These are phyloP conservation scores for Coprinellus aureogranulatus DNA, from an alignment of 768 basidiomycete genomes.

Conservation along the genomic window DNA sequence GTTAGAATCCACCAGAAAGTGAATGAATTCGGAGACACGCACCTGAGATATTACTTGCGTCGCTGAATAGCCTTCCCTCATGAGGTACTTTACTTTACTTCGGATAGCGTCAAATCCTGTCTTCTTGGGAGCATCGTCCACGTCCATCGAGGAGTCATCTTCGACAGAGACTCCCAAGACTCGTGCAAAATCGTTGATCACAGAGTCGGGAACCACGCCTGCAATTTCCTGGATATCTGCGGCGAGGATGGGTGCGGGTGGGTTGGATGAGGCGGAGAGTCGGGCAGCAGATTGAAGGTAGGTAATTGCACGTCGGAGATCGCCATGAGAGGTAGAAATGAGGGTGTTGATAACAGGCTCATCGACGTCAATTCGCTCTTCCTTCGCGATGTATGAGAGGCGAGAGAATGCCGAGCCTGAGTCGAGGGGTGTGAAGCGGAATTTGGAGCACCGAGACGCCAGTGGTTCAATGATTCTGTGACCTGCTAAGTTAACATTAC, in stretches of 20 bases:
- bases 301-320: slow-evolving; percentile 95
- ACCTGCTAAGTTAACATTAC: background rate
- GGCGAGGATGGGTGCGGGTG: slow-evolving; percentile 72
- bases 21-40: slow-evolving; percentile 18
- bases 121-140: slow-evolving; percentile 43
- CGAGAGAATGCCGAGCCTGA: slow-evolving; percentile 69
- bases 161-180: slow-evolving; percentile 71
- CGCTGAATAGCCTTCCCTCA: slow-evolving; percentile 90
- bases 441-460: slow-evolving; percentile 98
- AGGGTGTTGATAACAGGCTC: slow-evolving; percentile 66
- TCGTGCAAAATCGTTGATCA: slow-evolving; percentile 66
- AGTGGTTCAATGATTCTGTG: slow-evolving; percentile 95
- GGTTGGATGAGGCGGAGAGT: slow-evolving; percentile 69
- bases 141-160: slow-evolving; percentile 40
- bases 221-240: slow-evolving; percentile 93
- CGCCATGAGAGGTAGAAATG: slow-evolving; percentile 81
- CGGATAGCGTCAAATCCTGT: slow-evolving; percentile 61
- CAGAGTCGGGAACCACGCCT: slow-evolving; percentile 80
- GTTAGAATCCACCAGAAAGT: background rate
- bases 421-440: slow-evolving; percentile 94
- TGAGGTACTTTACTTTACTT: slow-evolving; percentile 69
- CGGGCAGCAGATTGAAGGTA: slow-evolving; percentile 95
- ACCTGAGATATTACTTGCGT: slow-evolving; percentile 88
- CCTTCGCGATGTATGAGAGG: slow-evolving; percentile 73
- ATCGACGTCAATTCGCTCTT: slow-evolving; percentile 64